phyloP scores from a whole-genome alignment of 2,329 filamentous ascomycete genomes.

The Aspergillus quadrilineatus region DNA sequence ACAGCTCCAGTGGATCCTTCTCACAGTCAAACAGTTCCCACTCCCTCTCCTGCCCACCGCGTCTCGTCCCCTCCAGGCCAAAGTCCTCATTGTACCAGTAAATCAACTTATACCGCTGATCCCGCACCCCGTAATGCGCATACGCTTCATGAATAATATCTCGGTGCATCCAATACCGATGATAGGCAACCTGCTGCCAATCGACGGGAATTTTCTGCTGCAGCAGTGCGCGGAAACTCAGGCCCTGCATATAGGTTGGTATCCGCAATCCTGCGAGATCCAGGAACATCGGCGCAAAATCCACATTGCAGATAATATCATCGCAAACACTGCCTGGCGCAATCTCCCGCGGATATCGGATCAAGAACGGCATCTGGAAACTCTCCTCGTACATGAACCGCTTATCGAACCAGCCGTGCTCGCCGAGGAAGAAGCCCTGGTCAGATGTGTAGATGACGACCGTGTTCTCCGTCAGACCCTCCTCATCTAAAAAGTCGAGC shows the following conservation, averaged over 20 bases:
- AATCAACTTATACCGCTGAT: conserved; percentile 56
- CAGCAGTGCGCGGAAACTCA: conserved; percentile 44
- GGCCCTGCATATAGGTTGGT: conserved; percentile 55
- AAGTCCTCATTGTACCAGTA: conserved; percentile 58
- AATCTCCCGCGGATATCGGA: conserved; percentile 49
- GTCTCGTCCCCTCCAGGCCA: conserved; percentile 44
- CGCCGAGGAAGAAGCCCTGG: conserved; percentile 58
- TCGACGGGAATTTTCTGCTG: conserved; percentile 38
- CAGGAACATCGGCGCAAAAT: conserved; percentile 54
- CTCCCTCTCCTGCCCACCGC: conserved; percentile 45
- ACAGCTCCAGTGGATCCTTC: conserved; percentile 52
- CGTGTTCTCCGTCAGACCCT: conserved; percentile 46
- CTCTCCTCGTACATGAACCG: conserved; percentile 59
- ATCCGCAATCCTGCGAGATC: conserved; percentile 44
- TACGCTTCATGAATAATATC: conserved; percentile 52
- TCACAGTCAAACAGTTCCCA: conserved; percentile 58
- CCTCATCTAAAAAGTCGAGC: conserved; percentile 48
- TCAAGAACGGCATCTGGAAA: conserved; percentile 58
- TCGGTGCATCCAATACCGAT: conserved; percentile 58
- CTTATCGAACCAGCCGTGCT: conserved; percentile 60
- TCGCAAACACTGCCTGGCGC: conserved; percentile 40
- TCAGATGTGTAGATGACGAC: conserved; percentile 57
- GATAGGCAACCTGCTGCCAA: conserved; percentile 56
- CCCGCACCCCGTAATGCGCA: conserved; percentile 54
- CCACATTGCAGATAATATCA: conserved; percentile 56